These are phyloP conservation scores for Rubus parviflorus DNA, from an alignment of 306 rosid genomes.

Conservation along the genomic window DNA sequence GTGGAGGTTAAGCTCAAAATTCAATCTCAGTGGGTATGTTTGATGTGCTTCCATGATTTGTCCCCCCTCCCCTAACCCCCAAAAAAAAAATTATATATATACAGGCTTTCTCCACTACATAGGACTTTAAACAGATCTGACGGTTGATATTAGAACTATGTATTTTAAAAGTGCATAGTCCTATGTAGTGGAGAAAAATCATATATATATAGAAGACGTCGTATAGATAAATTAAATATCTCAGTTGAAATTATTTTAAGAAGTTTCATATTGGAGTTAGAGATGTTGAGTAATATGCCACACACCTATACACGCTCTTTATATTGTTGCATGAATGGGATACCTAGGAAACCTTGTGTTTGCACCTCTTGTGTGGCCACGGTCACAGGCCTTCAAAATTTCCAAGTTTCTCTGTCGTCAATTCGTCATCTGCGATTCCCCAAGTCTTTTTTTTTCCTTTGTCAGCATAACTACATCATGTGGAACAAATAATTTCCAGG, in stretches of 20 bases:
- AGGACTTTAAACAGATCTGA: no score
- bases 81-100: not conserved
- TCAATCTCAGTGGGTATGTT: not conserved
- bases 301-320: not conserved
- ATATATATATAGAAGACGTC: not conserved
- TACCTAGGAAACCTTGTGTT: constrained; percentile 79
- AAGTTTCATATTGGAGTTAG: not conserved
- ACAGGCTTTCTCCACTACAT: no score
- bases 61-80: not conserved
- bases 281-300: not conserved
- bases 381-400: constrained; percentile 55
- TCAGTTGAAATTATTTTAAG: not conserved
- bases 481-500: not conserved
- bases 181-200: no score
- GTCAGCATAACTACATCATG: not conserved
- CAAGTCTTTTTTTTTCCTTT: not conserved
- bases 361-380: constrained; percentile 79
- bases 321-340: constrained; percentile 54
- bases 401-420: constrained; percentile 21
- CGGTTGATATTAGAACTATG: no score
- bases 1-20: constrained; percentile 2
- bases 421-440: not conserved
- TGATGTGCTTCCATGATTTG: not conserved
- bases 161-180: no score
- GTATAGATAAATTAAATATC: not conserved